Base-by-base conservation (phyloP, 495 filamentous ascomycete genomes). In the Annulohypoxylon moriforme region DNA sequence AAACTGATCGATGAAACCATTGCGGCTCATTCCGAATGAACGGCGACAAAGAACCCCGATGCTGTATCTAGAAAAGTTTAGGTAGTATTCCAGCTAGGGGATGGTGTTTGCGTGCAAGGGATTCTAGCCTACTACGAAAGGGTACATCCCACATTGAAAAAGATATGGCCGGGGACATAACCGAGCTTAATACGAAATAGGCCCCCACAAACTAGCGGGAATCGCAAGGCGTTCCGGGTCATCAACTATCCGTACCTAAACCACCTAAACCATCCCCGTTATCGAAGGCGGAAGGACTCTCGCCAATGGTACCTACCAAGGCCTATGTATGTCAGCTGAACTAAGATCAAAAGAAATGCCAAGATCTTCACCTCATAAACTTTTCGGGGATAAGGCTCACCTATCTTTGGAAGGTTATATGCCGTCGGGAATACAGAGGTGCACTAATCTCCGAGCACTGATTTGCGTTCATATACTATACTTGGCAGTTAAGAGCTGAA, bases 321-420 rank as follows among this genome's bases (percentile, higher is more conserved):
- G n/a, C n/a, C n/a, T 55, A 52, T 24, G 20, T 27, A 52, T 20
- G 50, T 55, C 27, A 55, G 50, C 50, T 55, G 27, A 33, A 55
- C 50, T 55, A 55, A 55, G 50, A 55, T 34, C 29, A 33, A 20
- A 33, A 34, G 29, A 25, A 16, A 11, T n/a, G 29, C 16, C 50
- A 34, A 55, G 27, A 6, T 33, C 16, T 29, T 20, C 3, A 29
- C 10, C 14, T 34, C n/a, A 29, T 34, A n/a, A 20, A 10, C 20
- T 29, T 11, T 34, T 9, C 16, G 25, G 1, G 24, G 47, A 50
- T 50, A 50, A 22, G 47, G 34, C 22, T 25, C 18, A 24, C 1
- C 14, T 47, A 24, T 47, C 11, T 50, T 4, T 27, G 27, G 46
- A 22, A 10, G 46, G 20, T 27, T 50, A 9, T 27, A 7, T 27